Evolutionary conservation across 495 filamentous ascomycete species (phyloP).

Genomic region (Podospora didyma): DNA sequence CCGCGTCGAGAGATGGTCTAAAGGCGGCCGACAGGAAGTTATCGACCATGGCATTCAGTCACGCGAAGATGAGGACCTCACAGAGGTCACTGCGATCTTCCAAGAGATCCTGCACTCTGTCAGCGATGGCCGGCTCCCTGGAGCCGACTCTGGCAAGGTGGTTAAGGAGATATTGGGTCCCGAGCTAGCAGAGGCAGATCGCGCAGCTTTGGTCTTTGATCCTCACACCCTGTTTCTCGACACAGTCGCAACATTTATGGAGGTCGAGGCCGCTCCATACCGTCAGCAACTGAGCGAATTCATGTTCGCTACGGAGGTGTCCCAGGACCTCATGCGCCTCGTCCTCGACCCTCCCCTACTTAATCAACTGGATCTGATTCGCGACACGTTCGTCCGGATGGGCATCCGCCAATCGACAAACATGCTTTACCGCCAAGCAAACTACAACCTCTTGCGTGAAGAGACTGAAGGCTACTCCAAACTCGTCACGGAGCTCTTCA

Average conservation of each 20-base stretch:
- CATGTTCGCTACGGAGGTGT: constrained; percentile 66
- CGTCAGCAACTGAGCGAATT: constrained; percentile 48
- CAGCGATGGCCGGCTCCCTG: constrained; percentile 61
- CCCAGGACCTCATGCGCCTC: constrained; percentile 67
- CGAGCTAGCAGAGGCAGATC: constrained; percentile 42
- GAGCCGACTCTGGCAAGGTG: constrained; percentile 64
- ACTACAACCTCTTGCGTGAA: constrained; percentile 93
- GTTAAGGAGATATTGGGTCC: constrained; percentile 71
- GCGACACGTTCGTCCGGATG: constrained; percentile 77
- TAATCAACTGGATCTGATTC: constrained; percentile 69
- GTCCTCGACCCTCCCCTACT: constrained; percentile 77
- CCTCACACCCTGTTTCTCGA: constrained; percentile 74
- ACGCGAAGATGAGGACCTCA: constrained; percentile 59
- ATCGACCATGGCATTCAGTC: constrained; percentile 51
- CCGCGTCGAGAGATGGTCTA: constrained; percentile 41
- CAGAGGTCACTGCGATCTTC: constrained; percentile 65
- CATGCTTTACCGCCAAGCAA: constrained; percentile 88
- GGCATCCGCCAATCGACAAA: constrained; percentile 87
- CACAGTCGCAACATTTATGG: constrained; percentile 68
- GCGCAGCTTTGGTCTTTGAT: constrained; percentile 46
- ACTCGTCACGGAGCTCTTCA: constrained; percentile 58
- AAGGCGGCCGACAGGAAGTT: constrained; percentile 48
- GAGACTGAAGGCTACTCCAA: constrained; percentile 90
- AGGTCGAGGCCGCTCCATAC: constrained; percentile 52
- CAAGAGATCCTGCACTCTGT: constrained; percentile 79